phyloP scores from a whole-genome alignment of 805 yeast species.

The Yarrowia yakushimensis region DNA sequence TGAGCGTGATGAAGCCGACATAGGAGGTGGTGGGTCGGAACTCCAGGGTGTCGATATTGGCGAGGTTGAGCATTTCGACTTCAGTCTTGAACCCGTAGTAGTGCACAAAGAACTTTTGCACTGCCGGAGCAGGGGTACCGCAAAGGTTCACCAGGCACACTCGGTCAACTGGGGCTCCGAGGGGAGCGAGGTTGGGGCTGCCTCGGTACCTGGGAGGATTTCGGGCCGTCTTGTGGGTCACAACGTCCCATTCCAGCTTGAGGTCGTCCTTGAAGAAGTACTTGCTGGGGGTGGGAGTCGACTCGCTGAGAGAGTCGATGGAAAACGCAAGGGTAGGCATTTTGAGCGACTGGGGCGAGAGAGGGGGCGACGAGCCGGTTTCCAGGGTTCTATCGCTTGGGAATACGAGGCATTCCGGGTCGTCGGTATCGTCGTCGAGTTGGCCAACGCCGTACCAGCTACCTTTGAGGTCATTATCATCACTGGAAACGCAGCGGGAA shows the following conservation, averaged over 20 bases:
- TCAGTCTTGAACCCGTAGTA: conserved; percentile 11
- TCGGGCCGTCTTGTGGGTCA: neutral
- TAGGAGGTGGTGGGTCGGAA: neutral
- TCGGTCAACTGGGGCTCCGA: conserved; percentile 15
- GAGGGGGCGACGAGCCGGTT: neutral
- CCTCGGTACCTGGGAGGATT: neutral
- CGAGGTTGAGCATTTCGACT: neutral
- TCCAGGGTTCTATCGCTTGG: neutral
- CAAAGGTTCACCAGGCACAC: conserved; percentile 11
- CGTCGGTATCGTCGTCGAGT: conserved; percentile 15
- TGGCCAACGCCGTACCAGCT: conserved; percentile 20
- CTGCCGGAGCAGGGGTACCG: neutral
- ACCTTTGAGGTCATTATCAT: conserved; percentile 1
- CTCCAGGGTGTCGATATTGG: neutral
- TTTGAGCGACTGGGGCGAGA: conserved; percentile 9
- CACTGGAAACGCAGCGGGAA: conserved; percentile 14
- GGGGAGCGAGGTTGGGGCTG: neutral
- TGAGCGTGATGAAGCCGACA: neutral
- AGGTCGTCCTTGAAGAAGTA: conserved; percentile 22
- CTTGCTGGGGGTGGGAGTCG: conserved; percentile 15
- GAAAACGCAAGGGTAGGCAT: conserved; percentile 18
- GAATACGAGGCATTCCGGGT: neutral
- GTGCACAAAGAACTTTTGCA: conserved; percentile 1
- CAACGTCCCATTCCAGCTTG: conserved; percentile 14
- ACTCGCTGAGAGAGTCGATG: conserved; percentile 16